Evolutionary conservation across 2,329 filamentous ascomycete species (phyloP), one percentile per base, ranked within the genome.

Genomic region (Apiospora saccharicola): DNA sequence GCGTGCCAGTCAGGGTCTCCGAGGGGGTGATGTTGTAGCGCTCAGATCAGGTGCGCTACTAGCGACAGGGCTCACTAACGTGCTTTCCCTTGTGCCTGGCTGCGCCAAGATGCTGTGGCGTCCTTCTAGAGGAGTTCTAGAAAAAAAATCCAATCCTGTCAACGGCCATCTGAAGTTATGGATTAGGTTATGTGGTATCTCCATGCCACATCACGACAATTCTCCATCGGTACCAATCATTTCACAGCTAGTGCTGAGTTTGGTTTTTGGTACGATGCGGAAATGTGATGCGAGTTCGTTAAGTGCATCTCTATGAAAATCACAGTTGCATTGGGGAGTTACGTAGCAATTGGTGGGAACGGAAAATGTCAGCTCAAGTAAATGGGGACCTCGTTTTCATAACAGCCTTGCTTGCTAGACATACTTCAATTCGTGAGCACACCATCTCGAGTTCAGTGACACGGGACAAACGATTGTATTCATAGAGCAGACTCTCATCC

Each of bases 101-200:
- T 37, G 34, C 57, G 57, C 57, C 57, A 64, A 64, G 57, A 64
- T 64, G 22, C 34, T 22, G 57, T 41, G 57, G 57, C 57, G 57
- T 64, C 57, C 34, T 64, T 64, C 57, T 64, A 64, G 57, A 64
- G 57, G 57, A 41, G 30, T 64, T 64, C 57, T 64, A 64, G 57
- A 64, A 64, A 51, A 53, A 37, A n/a, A 41, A 8, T 41, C 3
- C 16, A 61, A 64, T 41, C 57, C 57, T 64, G 22, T 64, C 57
- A 41, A 64, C 57, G 34, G n/a, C 34, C 57, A 22, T 64, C 57
- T 41, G 57, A 64, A 64, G 22, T 13, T 19, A 64, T 37, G 34
- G 34, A 41, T 64, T 34, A 22, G 34, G 19, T 19, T 10, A 4
- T 26, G 37, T 41, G 37, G 37, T 30, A 64, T n/a, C 30, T 64